Evolutionary conservation across 768 basidiomycete genomes (phyloP).

Genomic region (Phaeotremella fagi): DNA sequence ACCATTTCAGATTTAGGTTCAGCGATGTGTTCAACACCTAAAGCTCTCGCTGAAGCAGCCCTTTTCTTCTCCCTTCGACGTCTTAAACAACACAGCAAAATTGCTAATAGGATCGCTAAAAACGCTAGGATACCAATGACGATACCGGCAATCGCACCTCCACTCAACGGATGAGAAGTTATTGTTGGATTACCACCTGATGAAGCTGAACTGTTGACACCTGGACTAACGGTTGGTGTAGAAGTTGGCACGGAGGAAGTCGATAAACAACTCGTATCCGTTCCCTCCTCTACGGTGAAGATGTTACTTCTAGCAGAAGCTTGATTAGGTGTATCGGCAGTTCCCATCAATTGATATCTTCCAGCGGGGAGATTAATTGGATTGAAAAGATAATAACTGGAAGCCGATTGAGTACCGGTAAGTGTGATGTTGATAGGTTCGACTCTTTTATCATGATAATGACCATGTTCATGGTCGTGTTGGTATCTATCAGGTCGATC

Average conservation of each 20-base stretch:
- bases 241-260: constrained; percentile 11
- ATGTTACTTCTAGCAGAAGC: constrained; percentile 4
- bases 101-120: constrained; percentile 4
- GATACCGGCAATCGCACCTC: constrained; percentile 30
- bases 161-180: constrained; percentile 1
- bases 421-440: not conserved
- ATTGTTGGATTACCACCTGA: not conserved
- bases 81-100: constrained; percentile 9
- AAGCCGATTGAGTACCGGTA: constrained; percentile 5
- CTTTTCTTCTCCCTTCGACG: not conserved
- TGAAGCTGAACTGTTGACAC: not conserved
- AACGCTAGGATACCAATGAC: constrained; percentile 20
- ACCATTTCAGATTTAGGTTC: not conserved
- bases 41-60: not conserved
- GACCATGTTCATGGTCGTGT: not conserved
- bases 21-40: not conserved
- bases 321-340: constrained; percentile 3
- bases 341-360: constrained; percentile 19
- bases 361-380: constrained; percentile 21
- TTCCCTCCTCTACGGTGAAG: constrained; percentile 18
- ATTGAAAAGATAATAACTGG: constrained; percentile 11
- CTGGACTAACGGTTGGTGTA: not conserved
- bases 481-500: constrained; percentile 7
- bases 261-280: constrained; percentile 21
- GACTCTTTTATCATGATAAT: not conserved